phyloP scores from a whole-genome alignment of 2,329 filamentous ascomycete genomes.

The Fusarium sacchari region DNA sequence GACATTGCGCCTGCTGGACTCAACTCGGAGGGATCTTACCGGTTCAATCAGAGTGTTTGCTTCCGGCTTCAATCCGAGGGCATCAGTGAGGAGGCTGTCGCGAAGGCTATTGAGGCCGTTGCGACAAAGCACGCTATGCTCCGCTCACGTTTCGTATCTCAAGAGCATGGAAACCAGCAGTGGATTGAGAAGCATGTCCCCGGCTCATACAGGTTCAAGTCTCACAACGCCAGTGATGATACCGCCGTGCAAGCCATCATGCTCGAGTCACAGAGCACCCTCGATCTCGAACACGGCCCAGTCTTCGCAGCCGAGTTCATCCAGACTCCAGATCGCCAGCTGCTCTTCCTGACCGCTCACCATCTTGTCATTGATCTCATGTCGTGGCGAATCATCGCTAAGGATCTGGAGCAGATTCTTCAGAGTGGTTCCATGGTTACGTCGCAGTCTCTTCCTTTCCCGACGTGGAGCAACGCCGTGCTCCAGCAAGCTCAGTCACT shows the following conservation, averaged over 20 bases:
- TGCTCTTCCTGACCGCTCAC: background rate
- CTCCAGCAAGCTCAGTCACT: background rate
- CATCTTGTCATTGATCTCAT: background rate
- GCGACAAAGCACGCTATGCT: background rate
- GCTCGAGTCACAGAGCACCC: background rate
- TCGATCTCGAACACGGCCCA: background rate
- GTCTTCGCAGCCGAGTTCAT: background rate
- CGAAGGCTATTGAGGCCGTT: background rate
- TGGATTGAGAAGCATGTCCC: background rate
- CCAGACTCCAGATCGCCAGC: background rate
- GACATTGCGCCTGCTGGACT: background rate
- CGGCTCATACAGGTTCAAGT: background rate
- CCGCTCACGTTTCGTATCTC: background rate
- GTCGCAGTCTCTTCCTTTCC: background rate
- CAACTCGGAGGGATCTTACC: background rate
- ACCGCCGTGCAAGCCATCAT: background rate
- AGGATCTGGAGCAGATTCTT: background rate
- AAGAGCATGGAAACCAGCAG: background rate
- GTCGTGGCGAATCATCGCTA: background rate
- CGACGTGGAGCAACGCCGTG: background rate
- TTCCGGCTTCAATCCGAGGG: background rate
- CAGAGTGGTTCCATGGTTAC: background rate
- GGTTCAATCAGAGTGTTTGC: background rate
- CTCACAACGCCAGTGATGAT: background rate
- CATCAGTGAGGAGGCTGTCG: accelerated